Conservation (phyloP, 1,284 basidiomycete genomes). For the Sporisorium exsertum region DNA sequence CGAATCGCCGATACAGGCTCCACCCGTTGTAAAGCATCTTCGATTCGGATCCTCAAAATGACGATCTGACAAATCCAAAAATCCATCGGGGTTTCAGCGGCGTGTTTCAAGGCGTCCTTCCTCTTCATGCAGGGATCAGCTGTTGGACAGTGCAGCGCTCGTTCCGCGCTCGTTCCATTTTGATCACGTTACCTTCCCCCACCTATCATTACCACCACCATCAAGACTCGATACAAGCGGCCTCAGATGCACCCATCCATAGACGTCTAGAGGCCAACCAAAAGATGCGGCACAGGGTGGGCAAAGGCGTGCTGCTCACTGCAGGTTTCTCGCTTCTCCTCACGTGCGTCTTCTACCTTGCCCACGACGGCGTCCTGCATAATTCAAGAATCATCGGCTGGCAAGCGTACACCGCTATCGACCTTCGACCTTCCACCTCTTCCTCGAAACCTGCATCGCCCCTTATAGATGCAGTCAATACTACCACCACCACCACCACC, state of each 20-base stretch:
- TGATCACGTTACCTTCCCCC: neutral
- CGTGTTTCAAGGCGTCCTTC: neutral
- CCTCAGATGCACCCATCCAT: neutral
- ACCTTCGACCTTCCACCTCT: slow-evolving; percentile 10
- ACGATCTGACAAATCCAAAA: neutral
- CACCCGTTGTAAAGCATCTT: neutral
- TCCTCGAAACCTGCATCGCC: slow-evolving; percentile 5
- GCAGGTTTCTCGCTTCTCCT: slow-evolving; percentile 41
- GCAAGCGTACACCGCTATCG: slow-evolving; percentile 47
- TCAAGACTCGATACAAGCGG: neutral
- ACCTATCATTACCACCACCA: neutral
- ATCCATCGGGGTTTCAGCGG: neutral
- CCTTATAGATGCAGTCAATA: neutral
- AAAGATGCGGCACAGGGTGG: slow-evolving; percentile 34
- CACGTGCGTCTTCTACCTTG: slow-evolving; percentile 47
- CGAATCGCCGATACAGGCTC: neutral
- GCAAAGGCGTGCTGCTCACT: slow-evolving; percentile 34
- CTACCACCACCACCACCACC: neutral
- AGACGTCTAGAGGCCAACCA: neutral
- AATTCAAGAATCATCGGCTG: slow-evolving; percentile 45
- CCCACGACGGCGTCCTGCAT: slow-evolving; percentile 37
- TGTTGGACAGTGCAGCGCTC: neutral
- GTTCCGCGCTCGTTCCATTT: neutral
- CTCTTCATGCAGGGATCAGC: slow-evolving; percentile 5
- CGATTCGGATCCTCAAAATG: neutral